Conservation (phyloP, 2,329 filamentous ascomycete species). For the Penicillium digitatum region DNA sequence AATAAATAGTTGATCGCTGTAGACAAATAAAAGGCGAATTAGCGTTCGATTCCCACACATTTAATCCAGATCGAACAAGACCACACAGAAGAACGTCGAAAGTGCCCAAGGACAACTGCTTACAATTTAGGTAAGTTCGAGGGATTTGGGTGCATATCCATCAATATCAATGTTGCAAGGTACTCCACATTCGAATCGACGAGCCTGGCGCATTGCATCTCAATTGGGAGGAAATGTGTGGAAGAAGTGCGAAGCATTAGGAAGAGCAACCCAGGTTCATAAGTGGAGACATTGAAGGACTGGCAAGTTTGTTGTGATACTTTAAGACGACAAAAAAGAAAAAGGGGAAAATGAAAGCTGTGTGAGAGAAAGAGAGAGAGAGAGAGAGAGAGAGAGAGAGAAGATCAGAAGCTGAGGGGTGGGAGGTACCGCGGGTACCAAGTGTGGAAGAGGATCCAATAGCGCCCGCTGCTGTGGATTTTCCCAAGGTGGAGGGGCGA, state of each 20-base stretch:
- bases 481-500: constrained; percentile 9
- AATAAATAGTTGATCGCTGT: not conserved
- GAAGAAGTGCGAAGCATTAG: constrained; percentile 2
- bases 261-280: not conserved
- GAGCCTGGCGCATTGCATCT: constrained; percentile 5
- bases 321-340: not conserved
- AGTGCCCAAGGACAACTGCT: not conserved
- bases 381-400: constrained; percentile 9
- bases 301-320: not conserved
- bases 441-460: constrained; percentile 18
- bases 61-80: not conserved
- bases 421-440: constrained; percentile 15
- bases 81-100: not conserved
- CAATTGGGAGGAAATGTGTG: constrained; percentile 2
- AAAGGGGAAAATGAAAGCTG: not conserved
- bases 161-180: not conserved
- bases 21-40: not conserved
- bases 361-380: not conserved
- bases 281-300: constrained; percentile 3
- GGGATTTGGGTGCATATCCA: not conserved
- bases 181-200: constrained; percentile 1
- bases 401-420: constrained; percentile 15
- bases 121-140: not conserved
- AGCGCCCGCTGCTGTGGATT: constrained; percentile 10
- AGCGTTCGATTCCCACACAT: not conserved